Evolutionary conservation across 108 stramenopile genomes (phyloP), one percentile per base, ranked within the genome.

Genomic region (Cyclotella kingstonii): DNA sequence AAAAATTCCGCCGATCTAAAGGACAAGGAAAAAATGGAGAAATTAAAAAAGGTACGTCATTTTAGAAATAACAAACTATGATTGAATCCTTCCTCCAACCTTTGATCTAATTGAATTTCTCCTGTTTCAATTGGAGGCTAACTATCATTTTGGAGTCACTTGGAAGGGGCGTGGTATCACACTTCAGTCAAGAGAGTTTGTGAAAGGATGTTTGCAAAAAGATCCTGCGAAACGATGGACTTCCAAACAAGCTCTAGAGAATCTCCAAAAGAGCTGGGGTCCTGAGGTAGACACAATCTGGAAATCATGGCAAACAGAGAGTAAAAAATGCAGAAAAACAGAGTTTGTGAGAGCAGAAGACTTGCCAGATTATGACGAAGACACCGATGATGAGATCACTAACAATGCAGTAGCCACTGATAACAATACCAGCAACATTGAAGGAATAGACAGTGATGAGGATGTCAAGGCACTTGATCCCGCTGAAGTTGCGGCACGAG

Each of bases 151-250:
- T 63, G 78, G 78, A 43, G 49, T 62, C 23, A 78, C 76, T 15
- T 74, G 75, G 80, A 70, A 65, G 42, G 77, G 78, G 21, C 49
- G 73, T 22, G 49, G 61, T 9, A 77, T 84, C 53, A 62, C 77
- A 9, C 12, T 19, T 2, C 26, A 65, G 34, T 78, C 78, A 0
- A 73, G 63, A 56, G 44, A 66, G 5, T 78, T 82, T 47, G 52
- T 79, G 9, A 19, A 40, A 26, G 71, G 66, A 15, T 84, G 82
- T 64, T 58, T 84, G 36, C 54, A 77, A 18, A 26, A 48, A 29
- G 66, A 81, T 54, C 80, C 82, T 9, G 54, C 21, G 3, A 53
- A 62, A 45, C 60, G 82, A 34, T 84, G 76, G 79, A 81, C 66
- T 23, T 48, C 82, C 17, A 78, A 75, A n/a, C 55, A 81, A 42